Conservation (phyloP, 805 yeast genomes). For the Nakazawaea molendinolei region DNA sequence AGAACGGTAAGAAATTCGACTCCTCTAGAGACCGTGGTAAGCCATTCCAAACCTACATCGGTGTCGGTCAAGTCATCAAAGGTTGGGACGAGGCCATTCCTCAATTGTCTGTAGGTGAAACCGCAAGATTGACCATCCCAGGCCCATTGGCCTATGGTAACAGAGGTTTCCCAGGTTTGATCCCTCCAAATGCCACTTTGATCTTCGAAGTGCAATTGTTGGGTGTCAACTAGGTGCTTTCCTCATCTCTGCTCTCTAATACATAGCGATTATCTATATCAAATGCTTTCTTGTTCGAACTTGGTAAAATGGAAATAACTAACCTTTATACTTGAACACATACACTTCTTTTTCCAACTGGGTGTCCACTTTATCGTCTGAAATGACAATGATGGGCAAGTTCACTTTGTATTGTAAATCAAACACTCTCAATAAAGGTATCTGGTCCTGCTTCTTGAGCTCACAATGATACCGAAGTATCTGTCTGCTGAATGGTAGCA, state of each 20-base stretch:
- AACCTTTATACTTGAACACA: no score
- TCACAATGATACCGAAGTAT: constrained; percentile 24
- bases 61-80: constrained; percentile 93
- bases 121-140: constrained; percentile 87
- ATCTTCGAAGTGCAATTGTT: constrained; percentile 76
- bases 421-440: constrained; percentile 61
- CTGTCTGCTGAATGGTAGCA: constrained; percentile 57
- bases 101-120: constrained; percentile 85
- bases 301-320: neutral
- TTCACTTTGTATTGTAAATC: constrained; percentile 65
- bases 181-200: constrained; percentile 95
- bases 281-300: neutral
- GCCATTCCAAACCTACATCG: constrained; percentile 91
- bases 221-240: constrained; percentile 35
- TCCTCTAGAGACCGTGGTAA: constrained; percentile 92
- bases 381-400: constrained; percentile 45
- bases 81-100: constrained; percentile 98
- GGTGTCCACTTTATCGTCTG: no score
- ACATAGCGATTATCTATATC: neutral
- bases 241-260: neutral
- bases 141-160: constrained; percentile 91
- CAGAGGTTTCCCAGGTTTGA: constrained; percentile 93
- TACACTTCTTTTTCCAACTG: constrained; percentile 22
- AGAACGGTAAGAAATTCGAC: constrained; percentile 93
- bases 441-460: constrained; percentile 24